Conservation (phyloP, 176 grass and related monocot genomes). For the Oryza coarctata region DNA sequence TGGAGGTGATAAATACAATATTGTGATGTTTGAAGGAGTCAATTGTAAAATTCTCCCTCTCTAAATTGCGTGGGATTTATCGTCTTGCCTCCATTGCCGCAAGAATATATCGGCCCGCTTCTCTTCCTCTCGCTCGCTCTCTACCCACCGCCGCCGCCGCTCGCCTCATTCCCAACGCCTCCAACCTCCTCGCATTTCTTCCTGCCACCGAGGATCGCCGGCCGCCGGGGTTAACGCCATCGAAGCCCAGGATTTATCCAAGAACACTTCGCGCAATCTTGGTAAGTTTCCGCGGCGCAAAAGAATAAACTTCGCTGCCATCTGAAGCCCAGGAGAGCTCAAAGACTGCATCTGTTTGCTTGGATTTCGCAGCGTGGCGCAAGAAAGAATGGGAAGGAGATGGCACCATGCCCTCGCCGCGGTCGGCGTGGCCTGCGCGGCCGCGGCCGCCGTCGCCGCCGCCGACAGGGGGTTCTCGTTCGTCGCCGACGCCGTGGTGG, state of each 20-base stretch:
- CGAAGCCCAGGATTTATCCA: neutral
- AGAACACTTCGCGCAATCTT: neutral
- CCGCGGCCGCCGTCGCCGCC: neutral
- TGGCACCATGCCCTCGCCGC: neutral
- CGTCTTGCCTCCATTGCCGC: neutral
- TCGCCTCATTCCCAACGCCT: neutral
- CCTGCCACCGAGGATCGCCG: neutral
- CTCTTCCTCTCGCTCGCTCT: neutral
- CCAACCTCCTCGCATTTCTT: neutral
- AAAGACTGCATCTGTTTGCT: neutral
- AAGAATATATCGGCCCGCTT: neutral
- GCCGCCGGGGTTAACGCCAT: too few species aligned
- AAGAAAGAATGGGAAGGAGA: neutral
- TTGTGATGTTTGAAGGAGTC: too few species aligned
- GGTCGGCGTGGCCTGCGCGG: conserved; percentile 1
- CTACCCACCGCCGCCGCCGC: neutral
- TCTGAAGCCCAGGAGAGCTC: neutral
- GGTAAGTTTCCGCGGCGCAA: neutral
- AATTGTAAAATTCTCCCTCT: too few species aligned
- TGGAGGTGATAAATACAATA: too few species aligned
- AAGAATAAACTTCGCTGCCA: neutral
- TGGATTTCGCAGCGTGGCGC: neutral
- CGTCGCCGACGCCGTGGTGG: neutral
- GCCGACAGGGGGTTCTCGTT: neutral
- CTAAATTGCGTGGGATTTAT: neutral